Evolutionary conservation across 192 early-diverging fungal genomes (phyloP).

Genomic region (Coemansia sp.): DNA sequence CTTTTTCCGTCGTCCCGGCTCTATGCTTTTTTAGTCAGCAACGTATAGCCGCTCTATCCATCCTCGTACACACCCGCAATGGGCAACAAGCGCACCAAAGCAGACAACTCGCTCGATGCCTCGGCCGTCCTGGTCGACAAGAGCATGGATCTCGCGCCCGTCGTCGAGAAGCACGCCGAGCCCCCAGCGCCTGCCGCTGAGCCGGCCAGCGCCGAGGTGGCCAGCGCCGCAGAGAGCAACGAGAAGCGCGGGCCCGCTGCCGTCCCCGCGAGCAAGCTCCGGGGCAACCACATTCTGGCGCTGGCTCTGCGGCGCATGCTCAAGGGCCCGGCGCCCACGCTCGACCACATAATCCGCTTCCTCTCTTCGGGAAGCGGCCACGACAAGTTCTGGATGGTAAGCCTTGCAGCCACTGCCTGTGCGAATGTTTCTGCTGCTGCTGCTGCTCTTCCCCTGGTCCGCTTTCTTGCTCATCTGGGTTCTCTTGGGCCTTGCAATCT

Average conservation of each 20-base stretch:
- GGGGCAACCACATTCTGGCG: slow-evolving; percentile 35
- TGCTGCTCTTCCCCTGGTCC: no score
- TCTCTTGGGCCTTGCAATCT: no score
- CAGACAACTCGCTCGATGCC: slow-evolving; percentile 33
- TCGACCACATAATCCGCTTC: slow-evolving; percentile 61
- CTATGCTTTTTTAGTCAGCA: background rate
- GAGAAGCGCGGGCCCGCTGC: background rate
- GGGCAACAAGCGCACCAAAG: background rate
- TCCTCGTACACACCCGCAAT: no score
- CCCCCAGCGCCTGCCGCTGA: no score
- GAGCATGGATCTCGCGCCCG: background rate
- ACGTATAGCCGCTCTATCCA: no score
- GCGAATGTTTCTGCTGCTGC: no score
- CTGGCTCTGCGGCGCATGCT: slow-evolving; percentile 43
- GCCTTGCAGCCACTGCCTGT: no score
- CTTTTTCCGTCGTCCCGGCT: background rate
- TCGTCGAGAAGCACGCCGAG: background rate
- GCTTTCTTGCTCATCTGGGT: no score
- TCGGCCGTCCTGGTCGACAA: slow-evolving; percentile 31
- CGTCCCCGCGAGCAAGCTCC: slow-evolving; percentile 12
- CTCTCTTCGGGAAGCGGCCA: slow-evolving; percentile 57
- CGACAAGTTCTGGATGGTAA: slow-evolving; percentile 69
- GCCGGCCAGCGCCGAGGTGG: background rate
- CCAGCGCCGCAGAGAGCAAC: slow-evolving; percentile 1
- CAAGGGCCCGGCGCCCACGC: slow-evolving; percentile 57